These are phyloP conservation scores for Lepidium africanum DNA, from an alignment of 345 rosid genomes.

Conservation along the genomic window DNA sequence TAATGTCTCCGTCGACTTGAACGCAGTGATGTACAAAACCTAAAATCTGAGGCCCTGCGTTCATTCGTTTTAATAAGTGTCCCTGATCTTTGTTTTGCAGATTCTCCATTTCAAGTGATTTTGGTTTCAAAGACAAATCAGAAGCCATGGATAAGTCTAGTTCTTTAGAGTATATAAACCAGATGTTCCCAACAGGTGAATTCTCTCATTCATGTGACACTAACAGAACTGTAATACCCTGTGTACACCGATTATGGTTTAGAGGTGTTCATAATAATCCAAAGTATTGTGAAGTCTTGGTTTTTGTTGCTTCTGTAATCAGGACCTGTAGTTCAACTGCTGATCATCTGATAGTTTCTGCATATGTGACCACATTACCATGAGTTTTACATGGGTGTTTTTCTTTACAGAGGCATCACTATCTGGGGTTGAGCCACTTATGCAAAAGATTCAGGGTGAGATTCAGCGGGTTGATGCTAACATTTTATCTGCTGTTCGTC, in stretches of 20 bases:
- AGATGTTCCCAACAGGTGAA: conserved; percentile 94
- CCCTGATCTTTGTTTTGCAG: conserved; percentile 15
- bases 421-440: conserved; percentile 94
- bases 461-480: conserved; percentile 90
- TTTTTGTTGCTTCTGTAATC: not conserved
- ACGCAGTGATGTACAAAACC: not conserved
- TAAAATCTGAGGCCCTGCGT: not conserved
- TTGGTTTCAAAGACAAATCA: not conserved
- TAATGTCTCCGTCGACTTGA: conserved; percentile 1
- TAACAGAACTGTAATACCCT: not conserved
- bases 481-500: conserved; percentile 93
- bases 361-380: not conserved
- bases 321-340: not conserved
- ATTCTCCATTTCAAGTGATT: conserved; percentile 12
- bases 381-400: conserved; percentile 7
- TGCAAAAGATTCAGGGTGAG: conserved; percentile 94
- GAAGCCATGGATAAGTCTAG: conserved; percentile 83
- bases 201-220: not conserved
- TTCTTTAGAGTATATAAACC: conserved; percentile 93
- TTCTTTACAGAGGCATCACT: conserved; percentile 77
- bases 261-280: not conserved
- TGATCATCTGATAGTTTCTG: conserved; percentile 7
- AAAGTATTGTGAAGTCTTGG: not conserved
- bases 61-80: not conserved
- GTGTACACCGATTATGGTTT: not conserved